Conservation (phyloP, 2,329 filamentous ascomycete genomes). For the Pseudocercospora musae region DNA sequence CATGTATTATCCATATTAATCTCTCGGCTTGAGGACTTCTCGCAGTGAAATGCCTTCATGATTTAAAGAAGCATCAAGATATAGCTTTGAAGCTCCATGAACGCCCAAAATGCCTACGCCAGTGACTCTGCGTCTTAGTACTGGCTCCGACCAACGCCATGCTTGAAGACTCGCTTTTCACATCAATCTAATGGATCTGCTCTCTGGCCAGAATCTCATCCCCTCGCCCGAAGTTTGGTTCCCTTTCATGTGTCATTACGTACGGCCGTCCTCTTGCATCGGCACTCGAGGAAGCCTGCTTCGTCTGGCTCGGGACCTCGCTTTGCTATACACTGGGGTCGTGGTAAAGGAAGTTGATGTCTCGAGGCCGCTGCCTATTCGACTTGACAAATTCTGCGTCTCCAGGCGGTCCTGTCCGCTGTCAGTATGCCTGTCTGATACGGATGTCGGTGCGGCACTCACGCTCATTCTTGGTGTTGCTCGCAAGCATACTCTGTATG, state of each 20-base stretch:
- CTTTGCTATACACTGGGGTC: slow-evolving; percentile 61
- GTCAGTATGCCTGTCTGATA: not conserved
- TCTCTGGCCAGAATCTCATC: not conserved
- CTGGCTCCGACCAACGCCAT: not conserved
- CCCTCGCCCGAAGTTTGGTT: not conserved
- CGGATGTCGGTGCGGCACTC: slow-evolving; percentile 6
- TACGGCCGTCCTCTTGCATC: not conserved
- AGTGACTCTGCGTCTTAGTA: not conserved
- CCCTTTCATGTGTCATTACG: not conserved
- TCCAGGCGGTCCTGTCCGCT: slow-evolving; percentile 60
- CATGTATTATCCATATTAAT: not conserved
- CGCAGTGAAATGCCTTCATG: not conserved
- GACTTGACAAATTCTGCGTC: slow-evolving; percentile 83
- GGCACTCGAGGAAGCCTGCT: not conserved
- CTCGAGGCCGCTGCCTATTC: slow-evolving; percentile 74
- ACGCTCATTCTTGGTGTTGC: slow-evolving; percentile 86
- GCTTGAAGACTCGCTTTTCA: not conserved
- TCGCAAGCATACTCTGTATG: slow-evolving; percentile 95
- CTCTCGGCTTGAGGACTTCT: not conserved
- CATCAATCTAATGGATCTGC: not conserved
- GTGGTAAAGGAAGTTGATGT: slow-evolving; percentile 93
- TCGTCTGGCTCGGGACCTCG: not conserved
- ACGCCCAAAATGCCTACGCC: not conserved
- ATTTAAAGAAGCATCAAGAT: not conserved
- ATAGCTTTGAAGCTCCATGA: not conserved